phyloP scores from a whole-genome alignment of 345 rosid species.

The Linum usitatissimum region DNA sequence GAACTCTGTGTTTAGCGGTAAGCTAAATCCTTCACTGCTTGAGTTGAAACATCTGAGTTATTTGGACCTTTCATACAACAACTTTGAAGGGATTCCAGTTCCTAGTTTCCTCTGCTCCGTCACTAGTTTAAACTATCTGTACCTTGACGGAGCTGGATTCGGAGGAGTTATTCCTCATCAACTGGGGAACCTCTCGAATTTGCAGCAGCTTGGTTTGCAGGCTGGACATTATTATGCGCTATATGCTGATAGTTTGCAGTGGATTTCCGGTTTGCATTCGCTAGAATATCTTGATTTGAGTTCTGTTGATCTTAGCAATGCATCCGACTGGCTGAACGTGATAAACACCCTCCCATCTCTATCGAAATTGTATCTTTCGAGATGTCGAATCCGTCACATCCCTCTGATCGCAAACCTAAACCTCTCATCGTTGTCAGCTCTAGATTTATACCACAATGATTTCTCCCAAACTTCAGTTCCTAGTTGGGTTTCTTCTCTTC shows the following conservation, averaged over 20 bases:
- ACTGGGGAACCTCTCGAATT: conserved; percentile 9
- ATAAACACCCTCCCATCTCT: conserved; percentile 12
- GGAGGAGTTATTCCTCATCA: conserved; percentile 6
- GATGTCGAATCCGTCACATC: background rate
- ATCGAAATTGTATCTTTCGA: conserved; percentile 1
- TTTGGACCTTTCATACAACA: conserved; percentile 12
- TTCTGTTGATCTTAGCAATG: background rate
- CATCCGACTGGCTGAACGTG: conserved; percentile 6
- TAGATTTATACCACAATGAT: too few species aligned
- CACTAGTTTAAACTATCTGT: conserved; percentile 6
- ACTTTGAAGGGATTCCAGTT: conserved; percentile 2
- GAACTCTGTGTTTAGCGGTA: background rate
- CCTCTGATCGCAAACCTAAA: background rate
- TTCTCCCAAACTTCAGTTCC: too few species aligned
- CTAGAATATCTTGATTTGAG: conserved; percentile 10
- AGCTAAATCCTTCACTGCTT: conserved; percentile 12
- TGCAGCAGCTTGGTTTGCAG: conserved; percentile 11
- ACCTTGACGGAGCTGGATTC: conserved; percentile 5
- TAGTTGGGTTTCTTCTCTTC: too few species aligned
- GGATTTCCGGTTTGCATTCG: conserved; percentile 5
- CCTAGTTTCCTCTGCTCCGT: conserved; percentile 12
- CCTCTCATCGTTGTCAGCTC: too few species aligned
- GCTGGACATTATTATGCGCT: background rate
- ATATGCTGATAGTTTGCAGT: background rate
- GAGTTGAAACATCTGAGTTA: conserved; percentile 9